Evolutionary conservation across 2,329 filamentous ascomycete species (phyloP), one percentile per base, ranked within the genome.

Genomic region (Taxawa tesnikishii): DNA sequence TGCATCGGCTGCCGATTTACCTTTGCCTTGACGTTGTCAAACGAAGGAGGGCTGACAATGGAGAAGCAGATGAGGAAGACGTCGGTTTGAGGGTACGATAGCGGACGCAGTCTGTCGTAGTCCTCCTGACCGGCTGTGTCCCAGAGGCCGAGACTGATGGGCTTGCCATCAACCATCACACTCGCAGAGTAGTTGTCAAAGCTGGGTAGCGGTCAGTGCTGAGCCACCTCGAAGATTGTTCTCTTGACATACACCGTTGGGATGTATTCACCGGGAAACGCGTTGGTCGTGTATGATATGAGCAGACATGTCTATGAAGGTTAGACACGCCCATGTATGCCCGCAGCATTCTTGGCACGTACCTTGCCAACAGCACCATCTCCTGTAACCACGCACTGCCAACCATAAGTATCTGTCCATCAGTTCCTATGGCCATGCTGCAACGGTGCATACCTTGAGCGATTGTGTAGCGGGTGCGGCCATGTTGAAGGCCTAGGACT

Each of bases 281-380:
- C 90, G 67, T 96, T 98, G 43, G 90, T 98, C 43, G 90, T 96
- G 67, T 98, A 98, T 32, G 88, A 96, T 58, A 98, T 98, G 51
- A 98, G 78, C 38, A 98, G 78, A 69, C 90, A 98, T 70, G 90
- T 98, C 88, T 94, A 47, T 15, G 33, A 27, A 29, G 9, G 42
- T 56, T 18, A 17, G 8, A 9, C 28, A 13, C n/a, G 37, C 31
- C 31, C 27, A 29, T 14, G n/a, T 34, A 38, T 10, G 17, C 16
- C 13, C n/a, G n/a, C 26, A 28, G 19, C 7, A 25, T 27, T 33
- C n/a, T n/a, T n/a, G 35, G 24, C 16, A 58, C 67, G 62, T 63
- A 94, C 87, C 75, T 98, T 98, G 63, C 90, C 90, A 51, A 98
- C 90, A 57, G 90, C 90, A 83, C 90, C 90, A 62, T 98, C 90